Evolutionary conservation across 805 yeast genomes (phyloP).

Genomic region (Grigorovia humatica): DNA sequence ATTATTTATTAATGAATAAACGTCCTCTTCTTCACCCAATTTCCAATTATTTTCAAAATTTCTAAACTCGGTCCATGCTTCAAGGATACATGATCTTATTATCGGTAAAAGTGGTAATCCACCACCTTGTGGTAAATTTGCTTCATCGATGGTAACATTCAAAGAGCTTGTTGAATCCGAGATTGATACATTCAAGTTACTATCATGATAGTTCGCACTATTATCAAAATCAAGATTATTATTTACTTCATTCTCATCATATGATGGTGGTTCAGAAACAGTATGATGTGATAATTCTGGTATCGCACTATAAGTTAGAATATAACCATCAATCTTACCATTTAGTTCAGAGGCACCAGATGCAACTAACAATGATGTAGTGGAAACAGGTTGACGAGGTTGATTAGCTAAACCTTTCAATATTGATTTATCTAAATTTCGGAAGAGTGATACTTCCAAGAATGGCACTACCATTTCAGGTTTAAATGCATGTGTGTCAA

Average conservation of each 20-base stretch:
- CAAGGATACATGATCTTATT: constrained; percentile 48
- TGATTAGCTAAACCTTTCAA: constrained; percentile 53
- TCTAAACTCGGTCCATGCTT: constrained; percentile 65
- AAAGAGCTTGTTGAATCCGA: not conserved
- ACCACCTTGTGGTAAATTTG: constrained; percentile 12
- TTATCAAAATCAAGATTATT: not conserved
- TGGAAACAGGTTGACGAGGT: constrained; percentile 50
- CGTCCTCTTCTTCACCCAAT: constrained; percentile 56
- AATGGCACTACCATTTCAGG: constrained; percentile 64
- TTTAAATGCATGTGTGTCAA: constrained; percentile 66
- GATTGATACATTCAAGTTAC: not conserved
- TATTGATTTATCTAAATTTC: constrained; percentile 48
- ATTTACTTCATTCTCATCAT: constrained; percentile 25
- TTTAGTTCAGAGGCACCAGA: constrained; percentile 72
- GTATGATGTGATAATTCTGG: constrained; percentile 37
- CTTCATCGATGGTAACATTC: constrained; percentile 1
- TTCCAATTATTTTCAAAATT: constrained; percentile 48
- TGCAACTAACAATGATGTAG: constrained; percentile 61
- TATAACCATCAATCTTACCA: constrained; percentile 66
- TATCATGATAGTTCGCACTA: not conserved
- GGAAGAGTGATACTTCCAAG: constrained; percentile 58
- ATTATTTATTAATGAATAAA: constrained; percentile 48
- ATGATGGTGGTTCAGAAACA: constrained; percentile 42
- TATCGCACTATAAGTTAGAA: constrained; percentile 57
- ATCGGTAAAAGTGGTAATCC: constrained; percentile 29